Percentiles rank a stretch among this genome's conserved stretches.
These are phyloP conservation scores for Penicillium tannophilum DNA, from an alignment of 495 filamentous ascomycete species.

Conservation along the genomic window DNA sequence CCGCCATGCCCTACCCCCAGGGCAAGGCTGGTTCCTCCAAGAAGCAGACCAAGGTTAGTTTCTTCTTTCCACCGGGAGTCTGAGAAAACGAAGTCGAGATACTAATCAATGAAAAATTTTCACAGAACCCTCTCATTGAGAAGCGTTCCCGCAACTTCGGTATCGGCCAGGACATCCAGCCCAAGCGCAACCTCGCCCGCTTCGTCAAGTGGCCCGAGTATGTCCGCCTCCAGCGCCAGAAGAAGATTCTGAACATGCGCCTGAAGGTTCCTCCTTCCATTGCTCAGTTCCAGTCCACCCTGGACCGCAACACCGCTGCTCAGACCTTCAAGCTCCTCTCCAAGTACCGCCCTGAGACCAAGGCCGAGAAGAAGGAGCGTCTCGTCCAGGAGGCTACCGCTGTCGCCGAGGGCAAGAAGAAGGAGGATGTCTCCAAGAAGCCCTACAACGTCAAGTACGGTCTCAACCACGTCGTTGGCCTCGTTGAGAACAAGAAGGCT, in stretches of 20 bases:
- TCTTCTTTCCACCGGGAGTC: constrained; percentile 18
- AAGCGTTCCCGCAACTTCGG: constrained; percentile 96
- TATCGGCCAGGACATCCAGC: constrained; percentile 99
- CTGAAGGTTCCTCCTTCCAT: constrained; percentile 98
- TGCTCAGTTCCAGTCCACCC: constrained; percentile 94
- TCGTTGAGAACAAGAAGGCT: constrained; percentile 99
- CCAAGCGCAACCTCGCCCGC: constrained; percentile 92
- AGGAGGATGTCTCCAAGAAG: constrained; percentile 99
- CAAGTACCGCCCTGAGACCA: constrained; percentile 99
- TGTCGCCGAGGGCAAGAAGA: constrained; percentile 98
- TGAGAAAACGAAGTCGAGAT: constrained; percentile 20
- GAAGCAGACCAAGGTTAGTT: constrained; percentile 92
- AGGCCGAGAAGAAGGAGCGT: constrained; percentile 99
- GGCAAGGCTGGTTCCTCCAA: constrained; percentile 84
- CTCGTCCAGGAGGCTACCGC: constrained; percentile 96
- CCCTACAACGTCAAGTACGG: constrained; percentile 99
- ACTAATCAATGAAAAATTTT: constrained; percentile 14
- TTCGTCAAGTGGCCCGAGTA: constrained; percentile 99
- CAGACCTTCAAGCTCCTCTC: constrained; percentile 98
- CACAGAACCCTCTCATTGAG: constrained; percentile 99
- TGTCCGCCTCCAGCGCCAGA: constrained; percentile 98
- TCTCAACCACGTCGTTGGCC: constrained; percentile 98
- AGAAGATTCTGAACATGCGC: constrained; percentile 98
- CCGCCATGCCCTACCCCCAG: constrained; percentile 94
- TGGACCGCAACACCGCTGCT: constrained; percentile 97